Evolutionary conservation across 108 stramenopile species (phyloP).

Genomic region (Pseudonitzschia pungens): DNA sequence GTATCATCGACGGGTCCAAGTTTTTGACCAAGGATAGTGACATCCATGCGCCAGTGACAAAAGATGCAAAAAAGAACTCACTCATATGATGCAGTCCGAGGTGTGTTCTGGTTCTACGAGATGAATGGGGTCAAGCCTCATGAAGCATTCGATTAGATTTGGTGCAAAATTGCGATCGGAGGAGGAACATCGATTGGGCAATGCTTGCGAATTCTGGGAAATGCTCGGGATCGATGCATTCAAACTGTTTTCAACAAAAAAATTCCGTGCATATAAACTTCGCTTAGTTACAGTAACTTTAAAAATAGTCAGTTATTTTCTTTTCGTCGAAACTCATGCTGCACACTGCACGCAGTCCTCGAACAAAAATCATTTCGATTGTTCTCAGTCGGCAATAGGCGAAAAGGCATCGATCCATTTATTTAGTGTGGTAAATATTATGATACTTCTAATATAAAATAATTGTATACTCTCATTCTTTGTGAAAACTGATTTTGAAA

Average conservation of each 20-base stretch:
- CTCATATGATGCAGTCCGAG: constrained; percentile 32
- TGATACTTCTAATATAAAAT: too few species aligned
- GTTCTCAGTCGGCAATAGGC: too few species aligned
- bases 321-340: too few species aligned
- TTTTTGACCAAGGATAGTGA: constrained; percentile 65
- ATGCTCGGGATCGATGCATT: too few species aligned
- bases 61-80: constrained; percentile 48
- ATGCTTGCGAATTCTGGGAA: neutral
- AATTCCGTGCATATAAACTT: too few species aligned
- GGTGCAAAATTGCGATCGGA: neutral
- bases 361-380: neutral
- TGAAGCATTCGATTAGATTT: neutral
- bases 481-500: too few species aligned
- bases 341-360: too few species aligned
- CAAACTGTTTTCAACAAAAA: too few species aligned
- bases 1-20: constrained; percentile 38
- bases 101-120: neutral
- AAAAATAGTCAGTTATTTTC: neutral
- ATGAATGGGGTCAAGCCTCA: neutral
- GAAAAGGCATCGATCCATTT: too few species aligned
- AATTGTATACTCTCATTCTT: too few species aligned
- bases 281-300: neutral
- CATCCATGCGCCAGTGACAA: constrained; percentile 33
- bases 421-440: too few species aligned
- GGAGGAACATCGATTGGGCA: neutral